Evolutionary conservation across 2,329 filamentous ascomycete genomes (phyloP).

Genomic region (Aspergillus phoenicis): DNA sequence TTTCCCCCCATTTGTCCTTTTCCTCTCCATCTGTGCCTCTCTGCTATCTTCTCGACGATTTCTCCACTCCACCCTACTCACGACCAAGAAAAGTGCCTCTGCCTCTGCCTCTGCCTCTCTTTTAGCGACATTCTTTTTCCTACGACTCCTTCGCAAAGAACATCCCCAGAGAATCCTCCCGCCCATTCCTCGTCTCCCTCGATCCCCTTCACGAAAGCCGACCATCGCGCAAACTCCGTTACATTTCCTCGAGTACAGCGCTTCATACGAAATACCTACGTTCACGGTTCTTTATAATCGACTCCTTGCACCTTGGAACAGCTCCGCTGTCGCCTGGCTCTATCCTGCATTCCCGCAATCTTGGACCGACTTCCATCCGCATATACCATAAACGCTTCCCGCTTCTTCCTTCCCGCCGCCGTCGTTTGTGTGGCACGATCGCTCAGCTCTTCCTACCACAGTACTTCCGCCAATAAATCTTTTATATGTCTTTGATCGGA

Average conservation of each 20-base stretch:
- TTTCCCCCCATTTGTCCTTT: neutral
- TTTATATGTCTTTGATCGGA: constrained; percentile 19
- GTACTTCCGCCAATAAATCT: neutral
- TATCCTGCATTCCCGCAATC: neutral
- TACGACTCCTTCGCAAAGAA: neutral
- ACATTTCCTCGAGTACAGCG: neutral
- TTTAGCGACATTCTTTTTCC: neutral
- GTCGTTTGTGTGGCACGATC: neutral
- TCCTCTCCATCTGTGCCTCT: neutral
- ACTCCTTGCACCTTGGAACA: neutral
- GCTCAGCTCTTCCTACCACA: neutral
- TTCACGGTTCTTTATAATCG: neutral
- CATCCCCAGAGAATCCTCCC: neutral
- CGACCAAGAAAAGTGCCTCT: constrained; percentile 7
- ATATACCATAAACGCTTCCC: constrained; percentile 4
- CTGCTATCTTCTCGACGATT: neutral
- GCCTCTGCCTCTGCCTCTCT: neutral
- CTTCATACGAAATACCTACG: neutral
- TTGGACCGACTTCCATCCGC: neutral
- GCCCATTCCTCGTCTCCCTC: neutral
- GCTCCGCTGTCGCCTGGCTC: neutral
- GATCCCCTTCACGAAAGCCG: neutral
- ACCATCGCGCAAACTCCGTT: neutral
- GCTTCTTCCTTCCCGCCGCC: neutral
- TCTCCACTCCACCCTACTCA: constrained; percentile 3